A percentile compares a stretch with the other conserved stretches of the same genome.
phyloP scores from a whole-genome alignment of 2,329 filamentous ascomycete genomes.

The Orbilia quercus region DNA sequence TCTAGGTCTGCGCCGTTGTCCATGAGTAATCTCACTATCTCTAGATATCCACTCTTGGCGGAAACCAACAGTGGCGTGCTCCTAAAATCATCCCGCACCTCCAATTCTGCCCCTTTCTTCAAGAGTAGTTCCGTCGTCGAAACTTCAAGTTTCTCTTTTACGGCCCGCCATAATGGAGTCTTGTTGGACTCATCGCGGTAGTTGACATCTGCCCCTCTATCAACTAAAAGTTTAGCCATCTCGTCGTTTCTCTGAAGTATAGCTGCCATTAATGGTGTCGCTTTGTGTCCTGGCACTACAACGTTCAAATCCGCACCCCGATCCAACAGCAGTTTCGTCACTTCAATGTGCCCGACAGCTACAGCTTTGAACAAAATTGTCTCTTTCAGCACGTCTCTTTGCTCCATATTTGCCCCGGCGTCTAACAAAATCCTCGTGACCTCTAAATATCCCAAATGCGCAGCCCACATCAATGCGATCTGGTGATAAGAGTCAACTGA shows the following conservation, averaged over 20 bases:
- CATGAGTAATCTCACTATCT: conserved; percentile 1
- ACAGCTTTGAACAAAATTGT: background rate
- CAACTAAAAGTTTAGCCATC: conserved; percentile 54
- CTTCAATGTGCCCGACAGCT: background rate
- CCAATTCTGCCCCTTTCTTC: background rate
- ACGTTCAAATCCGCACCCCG: conserved; percentile 6
- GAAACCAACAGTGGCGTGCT: background rate
- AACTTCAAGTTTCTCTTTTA: background rate
- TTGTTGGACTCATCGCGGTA: background rate
- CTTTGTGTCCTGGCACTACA: background rate
- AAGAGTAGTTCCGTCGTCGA: background rate
- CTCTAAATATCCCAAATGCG: background rate
- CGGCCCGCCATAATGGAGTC: conserved; percentile 3
- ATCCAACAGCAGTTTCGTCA: conserved; percentile 2
- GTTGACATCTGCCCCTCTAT: conserved; percentile 3
- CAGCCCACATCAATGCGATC: background rate
- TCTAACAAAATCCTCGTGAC: background rate
- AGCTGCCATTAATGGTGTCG: background rate
- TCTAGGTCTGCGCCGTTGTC: conserved; percentile 5
- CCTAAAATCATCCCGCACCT: background rate
- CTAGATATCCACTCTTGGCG: background rate
- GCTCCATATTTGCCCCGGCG: conserved; percentile 4
- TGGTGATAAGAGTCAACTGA: background rate
- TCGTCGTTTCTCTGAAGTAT: conserved; percentile 58
- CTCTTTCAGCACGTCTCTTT: background rate